Evolutionary conservation across 768 basidiomycete genomes (phyloP), one percentile per base, ranked within the genome.

Genomic region (Mycena galericulata): DNA sequence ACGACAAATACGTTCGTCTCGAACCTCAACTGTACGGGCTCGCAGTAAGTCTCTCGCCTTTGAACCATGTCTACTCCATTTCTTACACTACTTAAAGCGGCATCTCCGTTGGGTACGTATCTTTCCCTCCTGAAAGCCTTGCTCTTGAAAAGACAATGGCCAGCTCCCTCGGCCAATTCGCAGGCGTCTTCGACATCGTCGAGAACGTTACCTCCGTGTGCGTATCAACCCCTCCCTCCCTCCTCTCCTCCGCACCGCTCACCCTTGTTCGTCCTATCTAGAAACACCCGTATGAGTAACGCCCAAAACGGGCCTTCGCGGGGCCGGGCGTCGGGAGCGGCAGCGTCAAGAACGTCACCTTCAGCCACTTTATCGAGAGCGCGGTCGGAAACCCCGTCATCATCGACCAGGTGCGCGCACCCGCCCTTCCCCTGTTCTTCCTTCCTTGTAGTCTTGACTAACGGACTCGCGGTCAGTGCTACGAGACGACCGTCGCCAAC

Each of bases 251-350:
- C n/a, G 12, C 18, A 40, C 26, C 22, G 59, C 15, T 30, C 46
- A 41, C 14, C 29, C 47, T 32, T 17, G 17, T n/a, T n/a, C n/a
- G n/a, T n/a, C n/a, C 55, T 43, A 22, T 43, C 2, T 70, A 88
- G 85, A 46, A 87, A 89, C 72, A 82, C 90, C 68, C 81, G 78
- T 30, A 90, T 90, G 88, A 79, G 83, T 14, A 89, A 90, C 62
- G 87, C 88, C 12, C 81, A 88, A 72, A 91, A 91, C 69, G 90
- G 75, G 87, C 88, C 1, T 92, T 85, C 81, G 89, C 88, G 8
- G 90, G 89, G 5, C 80, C 83, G 18, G 83, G 85, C 58, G 87
- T 89, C 30, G 89, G 90, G 5, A 82, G 85, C 40, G 88, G 88
- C 10, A 84, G 87, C 47, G 88, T 88, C 47, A 83, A 85, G 74